Conservation (phyloP, 371 early-diverging fungal species). For the Syncephalastrum monosporum region DNA sequence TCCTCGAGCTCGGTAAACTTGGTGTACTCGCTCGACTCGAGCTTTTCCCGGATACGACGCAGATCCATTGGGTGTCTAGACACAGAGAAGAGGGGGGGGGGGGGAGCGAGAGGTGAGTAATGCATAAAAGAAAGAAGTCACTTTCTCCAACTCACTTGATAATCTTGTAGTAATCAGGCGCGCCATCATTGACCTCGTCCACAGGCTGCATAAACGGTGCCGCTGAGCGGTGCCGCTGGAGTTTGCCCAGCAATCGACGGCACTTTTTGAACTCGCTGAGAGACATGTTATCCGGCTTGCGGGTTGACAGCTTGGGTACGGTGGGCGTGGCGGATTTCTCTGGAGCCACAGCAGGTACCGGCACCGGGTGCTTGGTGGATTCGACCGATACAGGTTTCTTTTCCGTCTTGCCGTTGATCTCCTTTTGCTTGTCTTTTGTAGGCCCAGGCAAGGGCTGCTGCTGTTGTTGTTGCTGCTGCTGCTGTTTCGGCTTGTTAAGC, state of each 20-base stretch:
- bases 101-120: not conserved
- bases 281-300: conserved; percentile 20
- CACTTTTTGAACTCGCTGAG: conserved; percentile 40
- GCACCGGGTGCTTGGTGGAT: conserved; percentile 2
- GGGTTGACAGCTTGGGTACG: conserved; percentile 12
- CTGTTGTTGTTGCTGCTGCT: not conserved
- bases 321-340: not conserved
- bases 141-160: conserved; percentile 26
- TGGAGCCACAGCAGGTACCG: conserved; percentile 6
- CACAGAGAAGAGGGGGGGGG: not conserved
- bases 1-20: conserved; percentile 57
- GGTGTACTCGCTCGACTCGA: conserved; percentile 62
- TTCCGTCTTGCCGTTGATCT: no score
- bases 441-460: no score
- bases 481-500: conserved; percentile 27
- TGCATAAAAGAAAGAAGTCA: not conserved
- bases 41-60: conserved; percentile 69
- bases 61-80: conserved; percentile 95
- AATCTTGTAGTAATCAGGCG: conserved; percentile 39
- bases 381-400: no score
- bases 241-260: conserved; percentile 42
- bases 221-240: conserved; percentile 57
- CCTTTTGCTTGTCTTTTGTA: no score
- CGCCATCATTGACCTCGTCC: conserved; percentile 58
- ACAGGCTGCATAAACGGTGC: conserved; percentile 68